phyloP scores from a whole-genome alignment of 805 yeast species.

The Starmerella roubikii region DNA sequence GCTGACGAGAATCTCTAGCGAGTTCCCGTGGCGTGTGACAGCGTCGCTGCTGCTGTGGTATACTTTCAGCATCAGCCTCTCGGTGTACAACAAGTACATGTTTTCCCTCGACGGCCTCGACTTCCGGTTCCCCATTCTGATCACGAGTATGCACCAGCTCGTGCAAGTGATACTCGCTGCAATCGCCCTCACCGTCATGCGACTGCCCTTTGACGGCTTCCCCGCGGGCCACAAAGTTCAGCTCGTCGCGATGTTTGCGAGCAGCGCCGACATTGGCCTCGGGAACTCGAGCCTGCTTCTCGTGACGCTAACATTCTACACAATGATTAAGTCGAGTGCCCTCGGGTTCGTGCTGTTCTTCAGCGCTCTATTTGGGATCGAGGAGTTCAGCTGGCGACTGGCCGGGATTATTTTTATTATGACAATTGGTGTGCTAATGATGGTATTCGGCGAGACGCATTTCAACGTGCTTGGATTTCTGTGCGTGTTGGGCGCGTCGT shows the following conservation, averaged over 20 bases:
- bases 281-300: conserved; percentile 73
- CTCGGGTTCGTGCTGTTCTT: conserved; percentile 80
- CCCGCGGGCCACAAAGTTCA: conserved; percentile 4
- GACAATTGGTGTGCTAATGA: conserved; percentile 74
- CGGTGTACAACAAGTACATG: conserved; percentile 89
- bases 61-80: conserved; percentile 27
- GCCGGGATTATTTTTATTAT: conserved; percentile 58
- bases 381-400: conserved; percentile 55
- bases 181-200: conserved; percentile 6
- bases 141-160: conserved; percentile 76
- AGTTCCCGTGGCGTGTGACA: conserved; percentile 9
- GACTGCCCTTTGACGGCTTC: conserved; percentile 2
- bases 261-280: conserved; percentile 87
- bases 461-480: conserved; percentile 44
- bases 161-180: conserved; percentile 46
- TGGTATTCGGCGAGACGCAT: conserved; percentile 44
- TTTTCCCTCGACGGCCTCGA: conserved; percentile 62
- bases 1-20: not conserved
- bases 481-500: conserved; percentile 62
- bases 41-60: conserved; percentile 25
- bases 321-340: conserved; percentile 84
- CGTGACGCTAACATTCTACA: conserved; percentile 71
- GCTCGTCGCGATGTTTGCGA: conserved; percentile 66
- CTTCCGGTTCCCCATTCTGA: conserved; percentile 69
- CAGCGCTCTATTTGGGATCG: conserved; percentile 71